Evolutionary conservation across 2,329 filamentous ascomycete genomes (phyloP), one percentile per base, ranked within the genome.

Genomic region (Diaporthe capsici): DNA sequence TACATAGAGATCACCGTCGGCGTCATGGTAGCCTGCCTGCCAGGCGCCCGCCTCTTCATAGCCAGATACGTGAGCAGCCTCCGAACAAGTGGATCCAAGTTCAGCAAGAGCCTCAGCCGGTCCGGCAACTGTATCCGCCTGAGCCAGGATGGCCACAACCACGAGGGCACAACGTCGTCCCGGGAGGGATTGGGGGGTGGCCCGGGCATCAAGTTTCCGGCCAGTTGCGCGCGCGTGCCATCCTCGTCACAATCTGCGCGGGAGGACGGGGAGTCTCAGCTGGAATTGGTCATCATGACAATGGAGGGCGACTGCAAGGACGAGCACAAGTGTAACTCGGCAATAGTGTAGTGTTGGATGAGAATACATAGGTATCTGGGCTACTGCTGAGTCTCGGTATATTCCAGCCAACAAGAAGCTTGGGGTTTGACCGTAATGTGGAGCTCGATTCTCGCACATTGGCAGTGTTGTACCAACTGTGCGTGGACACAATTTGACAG

Each of bases 1-100:
- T 49, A 42, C 22, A 51, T 51, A 25, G 71, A 73, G 10, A 60
- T 73, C 22, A 63, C 57, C 1, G 60, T 61, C 22, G 71, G 57
- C 20, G 28, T 76, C 9, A 44, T 75, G 55, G 73, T 73, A 6
- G 71, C 71, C 9, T 73, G 71, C 42, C 42, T 73, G 13, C 71
- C 71, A 4, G 55, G 57, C 3, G 71, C 71, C 8, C 57, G 57
- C 44, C 34, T 73, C 12, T 51, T 73, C 13, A 10, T 73, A 2
- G 47, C 28, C 47, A 68, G 65, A 39, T 68, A 68, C 34, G 65
- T 39, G 31, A 20, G 31, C 44, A 34, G 20, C 44, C 44, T 68
- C 2, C 44, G 31, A 4, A n/a, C 63, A 1, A 25, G 12, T 5
- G 31, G 34, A 12, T 39, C 31, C 31, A 68, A 53, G 47, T 6